Evolutionary conservation across 2,329 filamentous ascomycete genomes (phyloP), one percentile per base, ranked within the genome.

Genomic region (Epichloe uncinata): DNA sequence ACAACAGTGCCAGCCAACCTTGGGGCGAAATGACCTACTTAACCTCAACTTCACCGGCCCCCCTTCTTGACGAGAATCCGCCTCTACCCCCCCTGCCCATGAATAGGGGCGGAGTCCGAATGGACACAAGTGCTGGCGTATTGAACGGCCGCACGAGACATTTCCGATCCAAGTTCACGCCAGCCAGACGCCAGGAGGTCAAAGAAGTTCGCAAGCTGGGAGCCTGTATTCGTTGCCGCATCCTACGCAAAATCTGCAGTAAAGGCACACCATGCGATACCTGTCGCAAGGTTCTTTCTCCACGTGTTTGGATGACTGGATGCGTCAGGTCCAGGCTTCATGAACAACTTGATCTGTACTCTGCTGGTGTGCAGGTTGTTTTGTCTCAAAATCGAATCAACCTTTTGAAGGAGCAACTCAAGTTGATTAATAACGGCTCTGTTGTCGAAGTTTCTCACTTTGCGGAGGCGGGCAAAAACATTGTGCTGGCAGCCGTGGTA

Each of bases 211-310:
- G 81, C 22, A 79, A 80, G 56, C 73, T 80, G 36, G 81, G 81
- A 5, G 80, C 81, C 12, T 84, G 81, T 56, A 81, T 83, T 48
- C 70, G 81, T 42, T 84, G 81, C 58, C 73, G 79, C 37, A 82
- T 84, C 53, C 64, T 84, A 36, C 73, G 80, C 51, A 84, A 84
- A 65, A 81, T 78, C 1, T 84, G 81, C 57, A 80, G 78, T n/a
- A 75, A 73, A 52, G 80, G 78, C 34, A 76, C 72, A 6, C 79
- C 80, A 0, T 84, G 81, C 55, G 73, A 77, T 48, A 79, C 79
- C 1, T 84, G 81, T 54, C 73, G 74, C 52, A 82, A 79, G 57
- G 79, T 84, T 0, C 65, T 83, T 38, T 73, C 75, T 3, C 79
- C 81, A 0, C 73, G 81, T 8, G 73, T 84, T n/a, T 84, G 81